Evolutionary conservation across 208 protist genomes (phyloP).

Genomic region (Acanthamoeba culbertsoni): DNA sequence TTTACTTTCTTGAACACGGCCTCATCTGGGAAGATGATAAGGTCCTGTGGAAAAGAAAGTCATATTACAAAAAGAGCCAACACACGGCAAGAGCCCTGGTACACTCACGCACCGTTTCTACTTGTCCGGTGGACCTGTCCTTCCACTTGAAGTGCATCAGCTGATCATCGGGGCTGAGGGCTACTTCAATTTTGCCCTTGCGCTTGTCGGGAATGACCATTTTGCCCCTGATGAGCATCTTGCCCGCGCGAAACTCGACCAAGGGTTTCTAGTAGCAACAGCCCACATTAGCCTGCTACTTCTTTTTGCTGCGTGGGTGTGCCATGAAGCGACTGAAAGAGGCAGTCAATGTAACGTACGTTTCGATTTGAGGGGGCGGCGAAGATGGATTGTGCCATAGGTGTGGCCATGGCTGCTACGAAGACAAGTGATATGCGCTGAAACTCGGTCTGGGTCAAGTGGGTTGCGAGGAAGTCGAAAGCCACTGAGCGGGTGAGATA

Average conservation of each 20-base stretch:
- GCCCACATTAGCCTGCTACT: too few relatives aligned
- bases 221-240: constrained; percentile 69
- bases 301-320: too few relatives aligned
- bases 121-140: constrained; percentile 59
- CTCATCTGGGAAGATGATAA: constrained; percentile 78
- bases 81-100: neutral
- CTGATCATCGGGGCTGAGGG: constrained; percentile 21
- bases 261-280: constrained; percentile 71
- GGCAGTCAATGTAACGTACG: too few relatives aligned
- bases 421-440: too few relatives aligned
- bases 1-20: constrained; percentile 70
- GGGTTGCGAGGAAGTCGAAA: neutral
- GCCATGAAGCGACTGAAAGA: neutral
- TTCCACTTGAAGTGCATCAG: constrained; percentile 75
- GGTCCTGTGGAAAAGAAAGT: constrained; percentile 13
- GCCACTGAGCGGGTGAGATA: neutral
- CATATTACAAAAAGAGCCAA: neutral
- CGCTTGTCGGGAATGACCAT: constrained; percentile 64
- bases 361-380: neutral
- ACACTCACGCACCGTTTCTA: constrained; percentile 55
- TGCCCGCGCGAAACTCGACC: constrained; percentile 67
- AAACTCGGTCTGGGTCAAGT: neutral
- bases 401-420: neutral
- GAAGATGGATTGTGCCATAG: neutral
- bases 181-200: constrained; percentile 67